Base-by-base conservation (phyloP, 441 rosid genomes). In the Adansonia madagascariensis region DNA sequence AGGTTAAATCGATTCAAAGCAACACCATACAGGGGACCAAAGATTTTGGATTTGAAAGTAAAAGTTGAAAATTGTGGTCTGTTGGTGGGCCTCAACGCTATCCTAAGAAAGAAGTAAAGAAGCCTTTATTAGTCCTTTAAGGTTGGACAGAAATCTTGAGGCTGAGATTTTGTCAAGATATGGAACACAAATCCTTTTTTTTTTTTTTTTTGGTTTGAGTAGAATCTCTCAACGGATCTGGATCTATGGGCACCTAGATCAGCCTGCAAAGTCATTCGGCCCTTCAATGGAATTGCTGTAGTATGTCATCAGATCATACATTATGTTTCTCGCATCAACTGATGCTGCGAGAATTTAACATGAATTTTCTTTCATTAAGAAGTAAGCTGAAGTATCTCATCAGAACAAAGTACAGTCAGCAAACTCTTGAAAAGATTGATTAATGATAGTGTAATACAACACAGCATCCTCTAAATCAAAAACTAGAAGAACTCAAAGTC, bases 401-500 rank as follows among this genome's bases (percentile, higher is more conserved):
- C 76, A 75, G 71, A 62, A 52, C 74, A 68, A 79, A 76, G 65
- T 59, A 66, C 50, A 43, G 14, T 43, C 65, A 79, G 76, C 62
- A 56, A 66, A 59, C 63, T 81, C 68, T 55, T 41, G 63, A 65
- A 9, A 75, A 78, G 84, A 78, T 83, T 59, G 81, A 82, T 72
- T 59, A 80, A 74, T 74, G 69, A 72, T 63, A 75, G 52, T 67
- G 61, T 31, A 61, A 41, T 79, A 78, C 75, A 82, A 79, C 66
- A 82, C 60, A 77, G 65, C 27, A 78, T 68, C 79, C 78, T 71
- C 68, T 69, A 22, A 74, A 2, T 75, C 55, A 41, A 11, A 31
- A 20, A 67, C 86, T 90, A 95, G 80, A 95, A 95, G 85, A 95
- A 95, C 90, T 95, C 99, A 6, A 95, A 95, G 87, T 95, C 98